Base-by-base conservation (phyloP, 495 filamentous ascomycete genomes). In the Penicillium angulare region DNA sequence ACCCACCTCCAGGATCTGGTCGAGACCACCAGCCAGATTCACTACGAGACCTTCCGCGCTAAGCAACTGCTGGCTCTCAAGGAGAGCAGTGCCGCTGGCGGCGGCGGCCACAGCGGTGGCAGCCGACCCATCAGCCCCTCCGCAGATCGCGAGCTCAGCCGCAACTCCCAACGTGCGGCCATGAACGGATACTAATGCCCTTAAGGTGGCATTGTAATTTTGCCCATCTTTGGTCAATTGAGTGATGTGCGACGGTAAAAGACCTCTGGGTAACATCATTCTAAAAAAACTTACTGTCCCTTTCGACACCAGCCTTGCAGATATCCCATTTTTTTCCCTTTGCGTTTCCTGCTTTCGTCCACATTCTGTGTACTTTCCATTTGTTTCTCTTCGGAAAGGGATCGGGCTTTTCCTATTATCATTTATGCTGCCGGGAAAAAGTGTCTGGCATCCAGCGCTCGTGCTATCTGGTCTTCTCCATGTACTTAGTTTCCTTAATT, bases 11-110 rank as follows among this genome's bases (percentile, higher is more conserved):
- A 99, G 78, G 93, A 99, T 61, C 83, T 99, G 49, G 97, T 99
- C 71, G 93, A 96, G 71, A 99, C 93, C 10, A 99, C 93, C n/a
- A 96, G 92, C 57, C 93, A 97, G 78, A 99, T 97, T 73, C 93
- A 99, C 79, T 99, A 99, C 77, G 93, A 99, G 80, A 95, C 89
- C 43, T 99, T 97, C 91, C 92, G 93, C 73, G 92, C 93, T 57
- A 99, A 97, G 83, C 95, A 99, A 74, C 79, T 99, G 61, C 73
- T 99, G 58, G 93, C 93, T 42, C 81, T 99, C 60, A 97, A 97
- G 83, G 93, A 99, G 79, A 93, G 87, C 78, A 96, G 90, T 67
- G 89, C 89, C 51, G 88, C 88, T 49, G 80, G 80, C 51, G 84
- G 86, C 48, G 80, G 80, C 51, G 84, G 86, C 57, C 85, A 88